Evolutionary conservation across 805 yeast species (phyloP), one percentile per base, ranked within the genome.

Genomic region (Barnettozyma sp.): DNA sequence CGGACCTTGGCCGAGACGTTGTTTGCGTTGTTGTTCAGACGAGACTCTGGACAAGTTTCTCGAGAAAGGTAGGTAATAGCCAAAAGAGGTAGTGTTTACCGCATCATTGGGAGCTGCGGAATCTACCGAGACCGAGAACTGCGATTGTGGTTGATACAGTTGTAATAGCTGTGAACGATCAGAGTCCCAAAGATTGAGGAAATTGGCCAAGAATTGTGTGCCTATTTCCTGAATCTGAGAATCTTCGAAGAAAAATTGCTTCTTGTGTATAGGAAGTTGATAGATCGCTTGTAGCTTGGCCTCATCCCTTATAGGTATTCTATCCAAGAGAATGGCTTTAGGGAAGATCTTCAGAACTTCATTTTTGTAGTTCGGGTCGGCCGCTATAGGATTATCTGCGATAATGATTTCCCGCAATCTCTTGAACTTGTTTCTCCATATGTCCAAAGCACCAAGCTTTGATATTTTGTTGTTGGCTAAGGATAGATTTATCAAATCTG

Each of bases 231-330:
- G 86, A 22, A 86, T 67, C 26, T 76, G 83, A 12, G 69, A 66
- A 49, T 77, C 82, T 60, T 84, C 96, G 57, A 88, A 88, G 55
- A 90, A 92, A 62, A 79, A 76, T 40, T 76, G 79, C 35, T 73
- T 73, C 13, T 62, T 58, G 12, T 59, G 59, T 26, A 78, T 60
- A 9, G 85, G 86, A 34, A 82, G 68, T 6, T 65, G 63, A 45
- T 71, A 68, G 26, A 78, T 70, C 15, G 59, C 42, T 6, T 56
- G 56, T 26, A 85, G 56, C 37, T 75, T 78, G 31, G 60, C 60
- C 55, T 81, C 95, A 54, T 84, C 86, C 44, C 97, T 71, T 13
- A 92, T 73, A 4, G 76, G 58, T 34, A 74, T 75, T 16, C 92
- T 94, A 59, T 92, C 94, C 27, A 92, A 62, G 15, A 87, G 68